A percentile compares a stretch with the other conserved stretches of the same genome.
Conservation (phyloP, 2,329 filamentous ascomycete species). For the Elsinoe ampelina region DNA sequence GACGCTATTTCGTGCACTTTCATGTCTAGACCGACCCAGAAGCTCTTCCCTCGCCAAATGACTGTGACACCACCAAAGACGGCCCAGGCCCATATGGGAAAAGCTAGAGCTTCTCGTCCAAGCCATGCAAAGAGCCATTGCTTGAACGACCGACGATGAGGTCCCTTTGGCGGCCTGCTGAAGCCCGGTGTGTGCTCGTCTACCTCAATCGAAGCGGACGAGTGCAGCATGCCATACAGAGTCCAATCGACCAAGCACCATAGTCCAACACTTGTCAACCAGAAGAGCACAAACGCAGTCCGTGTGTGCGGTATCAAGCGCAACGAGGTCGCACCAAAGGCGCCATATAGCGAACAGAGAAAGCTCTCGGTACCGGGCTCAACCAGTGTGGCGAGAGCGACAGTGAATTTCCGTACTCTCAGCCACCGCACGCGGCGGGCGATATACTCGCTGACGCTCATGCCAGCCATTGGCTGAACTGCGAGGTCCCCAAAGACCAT, state of each 20-base stretch:
- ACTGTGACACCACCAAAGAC: constrained; percentile 82
- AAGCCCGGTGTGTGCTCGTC: constrained; percentile 69
- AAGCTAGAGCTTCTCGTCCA: constrained; percentile 68
- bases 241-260: constrained; percentile 74
- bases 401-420: constrained; percentile 88
- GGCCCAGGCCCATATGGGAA: constrained; percentile 86
- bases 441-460: constrained; percentile 68
- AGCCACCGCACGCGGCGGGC: constrained; percentile 81
- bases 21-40: constrained; percentile 76
- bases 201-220: constrained; percentile 57
- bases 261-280: constrained; percentile 51
- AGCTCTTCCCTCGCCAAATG: constrained; percentile 74
- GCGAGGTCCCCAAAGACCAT: constrained; percentile 78
- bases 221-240: constrained; percentile 66
- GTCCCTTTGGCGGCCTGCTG: constrained; percentile 43
- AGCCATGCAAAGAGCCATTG: constrained; percentile 79
- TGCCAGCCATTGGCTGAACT: constrained; percentile 78
- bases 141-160: constrained; percentile 46
- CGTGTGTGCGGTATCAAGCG: constrained; percentile 60
- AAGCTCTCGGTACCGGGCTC: constrained; percentile 89
- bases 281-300: constrained; percentile 55
- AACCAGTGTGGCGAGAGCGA: constrained; percentile 76
- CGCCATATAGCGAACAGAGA: constrained; percentile 69
- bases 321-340: constrained; percentile 68
- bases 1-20: constrained; percentile 51